Evolutionary conservation across 2,329 filamentous ascomycete species (phyloP), one percentile per base, ranked within the genome.

Genomic region (Monilinia fructicola): DNA sequence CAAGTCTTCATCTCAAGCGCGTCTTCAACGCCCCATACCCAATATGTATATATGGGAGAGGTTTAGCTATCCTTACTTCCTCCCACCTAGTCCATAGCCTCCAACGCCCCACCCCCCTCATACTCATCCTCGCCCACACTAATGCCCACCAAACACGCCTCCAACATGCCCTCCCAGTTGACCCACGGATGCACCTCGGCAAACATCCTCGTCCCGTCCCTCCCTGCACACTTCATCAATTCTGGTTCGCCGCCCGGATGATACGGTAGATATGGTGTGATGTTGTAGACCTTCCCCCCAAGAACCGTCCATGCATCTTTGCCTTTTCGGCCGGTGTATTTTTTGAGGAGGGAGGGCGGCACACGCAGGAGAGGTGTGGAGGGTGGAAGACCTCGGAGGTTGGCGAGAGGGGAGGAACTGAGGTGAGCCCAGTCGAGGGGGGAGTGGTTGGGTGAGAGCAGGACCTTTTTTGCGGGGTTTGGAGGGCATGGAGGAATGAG

Each of bases 341-440:
- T 79, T 76, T 89, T 90, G 16, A 99, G 83, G 83, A 92, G 86
- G 6, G 88, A 88, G 1, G 94, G 93, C 7, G 93, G 91, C 46
- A 99, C 92, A 55, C 90, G 87, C 53, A 91, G 79, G 82, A 87
- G 83, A 67, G 84, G 80, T 4, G 82, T 79, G 9, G 78, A 76
- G 0, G 82, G 70, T 70, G 84, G 73, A 68, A 90, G 71, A 50
- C 86, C 86, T n/a, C 90, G 89, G 35, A 93, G 85, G 69, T 92
- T 89, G 40, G 85, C 81, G 40, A 79, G 80, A 2, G 89, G 87
- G 58, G 83, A 79, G 26, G 83, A 82, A 1, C 87, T 85, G 1
- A 97, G 85, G 7, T 90, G 87, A 16, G 95, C 95, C 95, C 95
- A 99, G 84, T 99, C 95, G 16, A 99, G 87, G 0, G 95, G 94